Conservation (phyloP, 2,329 filamentous ascomycete species). For the Cladophialophora bantiana region DNA sequence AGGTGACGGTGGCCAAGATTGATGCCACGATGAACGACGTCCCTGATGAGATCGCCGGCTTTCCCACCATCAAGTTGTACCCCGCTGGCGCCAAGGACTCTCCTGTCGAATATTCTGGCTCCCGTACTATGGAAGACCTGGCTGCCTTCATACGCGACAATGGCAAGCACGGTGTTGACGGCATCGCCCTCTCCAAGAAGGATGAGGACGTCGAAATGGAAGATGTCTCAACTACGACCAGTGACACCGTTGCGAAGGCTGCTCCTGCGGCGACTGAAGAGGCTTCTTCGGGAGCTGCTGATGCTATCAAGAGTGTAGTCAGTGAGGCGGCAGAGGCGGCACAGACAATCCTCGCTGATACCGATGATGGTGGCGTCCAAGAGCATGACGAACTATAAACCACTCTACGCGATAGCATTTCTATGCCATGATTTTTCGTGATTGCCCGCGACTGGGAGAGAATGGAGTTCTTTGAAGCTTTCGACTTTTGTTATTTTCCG, state of each 20-base stretch:
- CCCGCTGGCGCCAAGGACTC: conserved; percentile 85
- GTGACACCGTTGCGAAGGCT: conserved; percentile 41
- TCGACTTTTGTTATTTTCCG: not conserved
- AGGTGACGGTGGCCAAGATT: conserved; percentile 82
- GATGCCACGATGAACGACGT: conserved; percentile 97
- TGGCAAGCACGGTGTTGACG: conserved; percentile 83
- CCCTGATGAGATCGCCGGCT: conserved; percentile 93
- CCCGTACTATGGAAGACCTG: conserved; percentile 89
- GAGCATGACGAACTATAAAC: conserved; percentile 41
- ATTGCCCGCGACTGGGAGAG: not conserved
- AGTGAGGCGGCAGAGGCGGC: conserved; percentile 36
- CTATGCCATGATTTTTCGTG: not conserved
- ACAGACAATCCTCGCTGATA: conserved; percentile 35
- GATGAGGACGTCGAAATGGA: conserved; percentile 65
- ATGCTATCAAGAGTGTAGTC: conserved; percentile 33
- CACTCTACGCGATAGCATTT: not conserved
- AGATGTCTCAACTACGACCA: conserved; percentile 56
- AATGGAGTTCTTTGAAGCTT: conserved; percentile 4
- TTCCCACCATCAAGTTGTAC: conserved; percentile 99
- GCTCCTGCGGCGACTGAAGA: conserved; percentile 59
- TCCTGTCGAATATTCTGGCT: conserved; percentile 85
- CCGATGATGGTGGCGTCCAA: conserved; percentile 35
- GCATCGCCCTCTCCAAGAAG: conserved; percentile 64
- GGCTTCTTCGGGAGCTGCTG: conserved; percentile 64
- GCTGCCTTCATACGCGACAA: conserved; percentile 93